Percentiles rank a stretch among this genome's conserved stretches.
Conservation (phyloP, 1,284 basidiomycete species). For the Blastosporella zonata region DNA sequence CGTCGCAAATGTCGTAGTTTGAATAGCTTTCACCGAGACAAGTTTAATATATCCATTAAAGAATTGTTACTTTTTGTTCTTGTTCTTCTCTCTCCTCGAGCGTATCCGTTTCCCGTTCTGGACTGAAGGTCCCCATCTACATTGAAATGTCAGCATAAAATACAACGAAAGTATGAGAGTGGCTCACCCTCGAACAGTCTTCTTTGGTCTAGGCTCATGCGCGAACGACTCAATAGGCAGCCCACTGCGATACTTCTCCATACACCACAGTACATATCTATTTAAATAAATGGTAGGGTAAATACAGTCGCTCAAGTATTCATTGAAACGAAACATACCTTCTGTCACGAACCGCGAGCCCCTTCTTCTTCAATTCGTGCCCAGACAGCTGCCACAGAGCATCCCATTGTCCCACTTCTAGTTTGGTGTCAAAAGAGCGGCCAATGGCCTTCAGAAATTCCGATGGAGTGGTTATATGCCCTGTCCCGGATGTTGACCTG, state of each 20-base stretch:
- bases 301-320: neutral
- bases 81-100: slow-evolving; percentile 48
- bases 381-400: slow-evolving; percentile 65
- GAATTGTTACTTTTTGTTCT: slow-evolving; percentile 30
- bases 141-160: slow-evolving; percentile 10
- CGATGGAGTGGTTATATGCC: slow-evolving; percentile 41
- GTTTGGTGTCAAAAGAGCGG: slow-evolving; percentile 59
- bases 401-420: slow-evolving; percentile 57
- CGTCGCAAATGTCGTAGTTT: too few relatives aligned
- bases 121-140: slow-evolving; percentile 57
- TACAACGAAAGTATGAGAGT: neutral
- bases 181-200: slow-evolving; percentile 73
- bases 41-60: neutral
- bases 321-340: slow-evolving; percentile 39
- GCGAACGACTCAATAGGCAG: slow-evolving; percentile 56
- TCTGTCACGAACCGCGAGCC: slow-evolving; percentile 63
- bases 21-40: neutral
- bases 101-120: slow-evolving; percentile 75
- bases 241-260: slow-evolving; percentile 72
- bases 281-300: neutral
- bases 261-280: slow-evolving; percentile 80
- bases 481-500: slow-evolving; percentile 9
- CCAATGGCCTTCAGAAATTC: slow-evolving; percentile 76
- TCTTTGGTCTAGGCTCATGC: slow-evolving; percentile 62
- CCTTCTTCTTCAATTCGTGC: slow-evolving; percentile 58